Percentiles rank a stretch among this genome's conserved stretches.
Evolutionary conservation across 768 basidiomycete species (phyloP).

Genomic region (Gloeophyllum trabeum): DNA sequence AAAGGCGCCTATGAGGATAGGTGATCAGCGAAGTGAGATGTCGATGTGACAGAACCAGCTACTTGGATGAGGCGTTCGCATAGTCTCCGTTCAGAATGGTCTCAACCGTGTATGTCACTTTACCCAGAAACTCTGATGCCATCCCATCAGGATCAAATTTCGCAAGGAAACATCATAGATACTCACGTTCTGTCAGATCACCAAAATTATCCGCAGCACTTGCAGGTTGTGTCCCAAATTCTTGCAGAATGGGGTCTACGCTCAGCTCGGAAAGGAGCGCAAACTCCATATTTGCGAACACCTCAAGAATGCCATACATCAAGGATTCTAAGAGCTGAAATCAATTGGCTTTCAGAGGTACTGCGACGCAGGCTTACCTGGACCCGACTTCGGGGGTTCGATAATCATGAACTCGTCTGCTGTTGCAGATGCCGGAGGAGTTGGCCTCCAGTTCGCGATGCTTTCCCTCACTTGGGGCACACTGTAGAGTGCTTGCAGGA

Average conservation of each 20-base stretch:
- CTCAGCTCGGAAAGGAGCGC: conserved; percentile 46
- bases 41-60: conserved; percentile 10
- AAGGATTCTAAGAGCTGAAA: conserved; percentile 24
- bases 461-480: conserved; percentile 57
- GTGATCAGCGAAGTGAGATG: conserved; percentile 1
- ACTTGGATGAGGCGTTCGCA: conserved; percentile 20
- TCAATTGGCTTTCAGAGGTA: conserved; percentile 12
- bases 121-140: conserved; percentile 36
- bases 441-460: conserved; percentile 25
- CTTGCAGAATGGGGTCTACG: conserved; percentile 36
- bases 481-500: conserved; percentile 53
- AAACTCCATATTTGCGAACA: conserved; percentile 62
- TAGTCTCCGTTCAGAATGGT: conserved; percentile 5
- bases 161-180: background rate
- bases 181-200: background rate
- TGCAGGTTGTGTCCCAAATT: conserved; percentile 26
- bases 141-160: background rate
- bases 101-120: conserved; percentile 33
- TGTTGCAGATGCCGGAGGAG: conserved; percentile 4
- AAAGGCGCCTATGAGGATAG: conserved; percentile 22
- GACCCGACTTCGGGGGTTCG: conserved; percentile 4
- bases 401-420: background rate
- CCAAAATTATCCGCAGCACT: background rate
- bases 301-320: conserved; percentile 49
- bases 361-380: conserved; percentile 25